Conservation (phyloP, 1,139 yeast species). For the Taphrina deformans region DNA sequence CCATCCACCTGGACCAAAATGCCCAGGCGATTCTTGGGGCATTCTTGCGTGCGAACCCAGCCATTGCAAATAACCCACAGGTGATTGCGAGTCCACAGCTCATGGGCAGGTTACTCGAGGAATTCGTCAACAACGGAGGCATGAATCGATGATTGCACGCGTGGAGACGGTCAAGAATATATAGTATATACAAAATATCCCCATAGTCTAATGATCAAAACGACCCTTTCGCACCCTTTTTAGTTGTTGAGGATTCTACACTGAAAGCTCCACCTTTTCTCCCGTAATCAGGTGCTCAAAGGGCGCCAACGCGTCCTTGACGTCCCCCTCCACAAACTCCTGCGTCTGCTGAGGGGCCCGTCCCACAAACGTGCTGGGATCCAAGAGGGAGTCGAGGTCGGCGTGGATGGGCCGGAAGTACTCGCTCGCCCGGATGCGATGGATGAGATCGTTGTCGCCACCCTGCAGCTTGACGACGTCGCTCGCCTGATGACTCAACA, state of each 20-base stretch:
- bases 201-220: too few species aligned
- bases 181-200: background rate
- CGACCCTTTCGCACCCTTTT: too few species aligned
- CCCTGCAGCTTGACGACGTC: slow-evolving; percentile 97
- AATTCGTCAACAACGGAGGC: slow-evolving; percentile 17
- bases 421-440: slow-evolving; percentile 72
- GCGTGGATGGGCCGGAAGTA: slow-evolving; percentile 89
- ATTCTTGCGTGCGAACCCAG: slow-evolving; percentile 27
- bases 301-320: slow-evolving; percentile 76
- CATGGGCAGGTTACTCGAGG: slow-evolving; percentile 22
- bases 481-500: slow-evolving; percentile 93
- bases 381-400: slow-evolving; percentile 74
- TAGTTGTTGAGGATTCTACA: too few species aligned
- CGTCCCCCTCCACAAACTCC: slow-evolving; percentile 82
- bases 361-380: slow-evolving; percentile 94
- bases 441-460: slow-evolving; percentile 95
- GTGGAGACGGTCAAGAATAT: too few species aligned
- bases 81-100: slow-evolving; percentile 27
- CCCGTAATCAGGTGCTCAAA: slow-evolving; percentile 60
- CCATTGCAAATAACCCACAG: slow-evolving; percentile 17
- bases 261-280: slow-evolving; percentile 64
- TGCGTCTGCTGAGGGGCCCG: slow-evolving; percentile 98
- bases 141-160: slow-evolving; percentile 9
- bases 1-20: slow-evolving; percentile 14
- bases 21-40: slow-evolving; percentile 21